Conservation (phyloP, 257 asterid species). For the Schizonepeta tenuifolia region DNA sequence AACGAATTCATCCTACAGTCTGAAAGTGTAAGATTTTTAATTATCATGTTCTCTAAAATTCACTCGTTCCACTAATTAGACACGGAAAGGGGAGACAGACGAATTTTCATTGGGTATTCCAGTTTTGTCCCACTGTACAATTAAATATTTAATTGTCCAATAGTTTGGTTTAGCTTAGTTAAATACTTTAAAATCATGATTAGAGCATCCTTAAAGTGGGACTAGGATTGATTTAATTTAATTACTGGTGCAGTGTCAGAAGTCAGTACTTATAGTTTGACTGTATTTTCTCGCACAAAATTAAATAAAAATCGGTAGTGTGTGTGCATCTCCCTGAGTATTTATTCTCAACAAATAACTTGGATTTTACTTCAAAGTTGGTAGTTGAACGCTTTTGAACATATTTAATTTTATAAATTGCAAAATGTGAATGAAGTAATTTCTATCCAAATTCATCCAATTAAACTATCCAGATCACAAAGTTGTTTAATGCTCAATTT, state of each 20-base stretch:
- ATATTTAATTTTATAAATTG: neutral
- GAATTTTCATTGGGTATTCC: neutral
- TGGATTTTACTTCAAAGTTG: neutral
- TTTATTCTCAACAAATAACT: neutral
- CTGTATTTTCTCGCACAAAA: slow-evolving; percentile 8
- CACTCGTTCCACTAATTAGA: neutral
- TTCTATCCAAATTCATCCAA: no score
- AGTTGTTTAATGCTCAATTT: no score
- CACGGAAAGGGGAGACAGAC: neutral
- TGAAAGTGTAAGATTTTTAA: no score
- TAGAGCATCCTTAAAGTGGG: slow-evolving; percentile 41
- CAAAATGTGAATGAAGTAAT: neutral
- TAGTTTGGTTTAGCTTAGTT: neutral
- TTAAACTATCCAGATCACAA: no score
- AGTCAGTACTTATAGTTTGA: slow-evolving; percentile 35
- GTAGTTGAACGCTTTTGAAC: neutral
- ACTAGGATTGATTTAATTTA: slow-evolving; percentile 19
- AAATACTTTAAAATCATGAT: slow-evolving; percentile 30
- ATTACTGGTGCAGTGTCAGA: slow-evolving; percentile 33
- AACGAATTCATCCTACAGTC: no score
- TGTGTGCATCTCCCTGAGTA: neutral
- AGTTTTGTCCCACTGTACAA: neutral
- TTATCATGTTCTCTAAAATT: no score
- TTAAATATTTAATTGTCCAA: neutral
- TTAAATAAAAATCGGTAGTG: no score